phyloP scores from a whole-genome alignment of 1,284 basidiomycete species.

The Ustilago sp. region DNA sequence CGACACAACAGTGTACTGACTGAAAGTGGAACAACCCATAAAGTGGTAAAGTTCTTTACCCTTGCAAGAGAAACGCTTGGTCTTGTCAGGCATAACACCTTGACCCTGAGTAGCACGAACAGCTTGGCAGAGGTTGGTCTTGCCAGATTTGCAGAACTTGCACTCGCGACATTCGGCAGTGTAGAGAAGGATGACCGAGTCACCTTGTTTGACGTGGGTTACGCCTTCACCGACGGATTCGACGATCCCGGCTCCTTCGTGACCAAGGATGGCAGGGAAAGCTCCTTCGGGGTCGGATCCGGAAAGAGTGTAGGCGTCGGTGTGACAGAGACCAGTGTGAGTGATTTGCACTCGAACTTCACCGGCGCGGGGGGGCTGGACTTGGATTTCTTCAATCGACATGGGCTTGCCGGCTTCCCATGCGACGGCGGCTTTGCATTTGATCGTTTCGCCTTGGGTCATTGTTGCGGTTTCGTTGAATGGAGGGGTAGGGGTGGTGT shows the following conservation, averaged over 20 bases:
- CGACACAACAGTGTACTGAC: slow-evolving; percentile 98
- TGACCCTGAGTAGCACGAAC: slow-evolving; percentile 94
- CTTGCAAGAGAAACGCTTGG: slow-evolving; percentile 89
- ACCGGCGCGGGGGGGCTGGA: slow-evolving; percentile 86
- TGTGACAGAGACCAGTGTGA: slow-evolving; percentile 97
- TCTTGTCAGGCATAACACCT: slow-evolving; percentile 94
- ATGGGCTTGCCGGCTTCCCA: slow-evolving; percentile 94
- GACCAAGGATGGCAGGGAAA: slow-evolving; percentile 88
- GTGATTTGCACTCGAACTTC: slow-evolving; percentile 95
- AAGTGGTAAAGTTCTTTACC: slow-evolving; percentile 92
- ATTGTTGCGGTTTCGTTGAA: slow-evolving; percentile 8
- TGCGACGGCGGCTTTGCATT: slow-evolving; percentile 82
- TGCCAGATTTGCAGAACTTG: slow-evolving; percentile 94
- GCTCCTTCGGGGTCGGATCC: slow-evolving; percentile 96
- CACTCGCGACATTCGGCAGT: slow-evolving; percentile 68
- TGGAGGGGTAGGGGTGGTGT: not conserved
- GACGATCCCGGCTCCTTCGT: slow-evolving; percentile 73
- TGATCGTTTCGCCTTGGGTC: slow-evolving; percentile 62
- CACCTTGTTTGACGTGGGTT: slow-evolving; percentile 80
- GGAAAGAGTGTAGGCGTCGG: slow-evolving; percentile 95
- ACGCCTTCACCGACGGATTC: slow-evolving; percentile 96
- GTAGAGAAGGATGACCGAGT: slow-evolving; percentile 79
- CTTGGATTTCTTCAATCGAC: slow-evolving; percentile 90
- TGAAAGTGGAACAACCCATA: slow-evolving; percentile 98
- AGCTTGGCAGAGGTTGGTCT: slow-evolving; percentile 80